phyloP scores from a whole-genome alignment of 257 asterid genomes.

The Capsicum pubescens region DNA sequence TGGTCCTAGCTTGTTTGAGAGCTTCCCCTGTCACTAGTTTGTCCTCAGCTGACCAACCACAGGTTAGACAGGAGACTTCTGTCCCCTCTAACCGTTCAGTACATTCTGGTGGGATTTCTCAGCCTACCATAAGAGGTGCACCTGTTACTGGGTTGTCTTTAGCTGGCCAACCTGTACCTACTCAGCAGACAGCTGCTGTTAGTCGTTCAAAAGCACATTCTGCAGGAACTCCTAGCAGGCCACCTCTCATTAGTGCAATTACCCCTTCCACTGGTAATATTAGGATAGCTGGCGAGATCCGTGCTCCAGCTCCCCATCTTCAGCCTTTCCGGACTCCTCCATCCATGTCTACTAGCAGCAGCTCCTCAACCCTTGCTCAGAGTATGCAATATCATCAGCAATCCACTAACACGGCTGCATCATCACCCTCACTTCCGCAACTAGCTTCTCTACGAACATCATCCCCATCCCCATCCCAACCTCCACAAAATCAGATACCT shows the following conservation, averaged over 20 bases:
- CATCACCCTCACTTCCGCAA: slow-evolving; percentile 33
- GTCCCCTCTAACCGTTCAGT: slow-evolving; percentile 27
- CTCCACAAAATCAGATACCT: neutral
- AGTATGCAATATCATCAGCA: slow-evolving; percentile 33
- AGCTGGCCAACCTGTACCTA: slow-evolving; percentile 33
- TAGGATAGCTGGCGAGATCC: slow-evolving; percentile 49
- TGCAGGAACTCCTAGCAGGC: slow-evolving; percentile 53
- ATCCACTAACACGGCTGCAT: slow-evolving; percentile 28
- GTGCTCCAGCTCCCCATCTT: slow-evolving; percentile 55
- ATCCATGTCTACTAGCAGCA: slow-evolving; percentile 31
- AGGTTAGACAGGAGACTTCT: slow-evolving; percentile 25
- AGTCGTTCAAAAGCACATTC: slow-evolving; percentile 44
- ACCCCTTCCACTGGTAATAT: slow-evolving; percentile 45
- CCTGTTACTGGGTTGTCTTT: slow-evolving; percentile 34
- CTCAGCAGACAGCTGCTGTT: slow-evolving; percentile 43
- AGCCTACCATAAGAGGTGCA: slow-evolving; percentile 26
- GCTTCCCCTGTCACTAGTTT: slow-evolving; percentile 23
- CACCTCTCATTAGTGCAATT: slow-evolving; percentile 62
- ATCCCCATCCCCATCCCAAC: slow-evolving; percentile 20
- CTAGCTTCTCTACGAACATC: slow-evolving; percentile 31
- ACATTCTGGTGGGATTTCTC: slow-evolving; percentile 3
- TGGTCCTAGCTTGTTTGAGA: slow-evolving; percentile 5
- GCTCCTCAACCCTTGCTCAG: slow-evolving; percentile 26
- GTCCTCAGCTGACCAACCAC: slow-evolving; percentile 37
- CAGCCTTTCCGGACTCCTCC: slow-evolving; percentile 56